Base-by-base conservation (phyloP, 805 yeast genomes). In the Metschnikowia cerradonensis region DNA sequence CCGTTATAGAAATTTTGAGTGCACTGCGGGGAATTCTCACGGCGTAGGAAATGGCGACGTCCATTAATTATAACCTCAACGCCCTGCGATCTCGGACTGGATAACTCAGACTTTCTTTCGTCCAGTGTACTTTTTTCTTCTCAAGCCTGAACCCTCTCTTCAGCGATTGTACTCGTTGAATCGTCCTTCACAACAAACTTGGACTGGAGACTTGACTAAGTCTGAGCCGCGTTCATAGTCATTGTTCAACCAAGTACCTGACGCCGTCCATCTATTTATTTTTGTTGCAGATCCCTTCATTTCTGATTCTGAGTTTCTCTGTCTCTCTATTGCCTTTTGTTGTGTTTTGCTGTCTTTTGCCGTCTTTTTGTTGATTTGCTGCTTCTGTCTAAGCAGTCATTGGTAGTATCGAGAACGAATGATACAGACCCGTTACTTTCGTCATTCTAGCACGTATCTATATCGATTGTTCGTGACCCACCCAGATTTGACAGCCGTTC, bases 1-100 rank as follows among this genome's bases (percentile, higher is more conserved):
- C 45, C 45, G 14, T 42, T 33, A 32, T 15, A 41, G 45, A 15
- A 42, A 33, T 42, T 42, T 42, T 42, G 45, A 30, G 45, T 42
- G 45, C 45, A 33, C 45, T 33, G 45, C 45, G 45, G 45, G 45
- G 45, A 42, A 42, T 4, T 33, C 30, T 20, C 20, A 11, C 37
- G 45, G 20, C 45, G 30, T 42, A n/a, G 20, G n/a, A n/a, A 23
- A n/a, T 11, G 34, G 15, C 34, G 34, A 5, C 45, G 22, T 3
- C n/a, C 45, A 22, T 8, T 32, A 15, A 19, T 20, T 32, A 33
- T n/a, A 32, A 17, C 26, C 19, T 22, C 22, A 31, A 3, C 38
- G 20, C 13, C 14, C 45, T 20, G 26, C 17, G n/a, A 17, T 14
- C 33, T 19, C 19, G 22, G 13, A 10, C 14, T n/a, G 45, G 22